These are phyloP conservation scores for Claviceps sp. DNA, from an alignment of 2,329 filamentous ascomycete genomes.

Conservation along the genomic window DNA sequence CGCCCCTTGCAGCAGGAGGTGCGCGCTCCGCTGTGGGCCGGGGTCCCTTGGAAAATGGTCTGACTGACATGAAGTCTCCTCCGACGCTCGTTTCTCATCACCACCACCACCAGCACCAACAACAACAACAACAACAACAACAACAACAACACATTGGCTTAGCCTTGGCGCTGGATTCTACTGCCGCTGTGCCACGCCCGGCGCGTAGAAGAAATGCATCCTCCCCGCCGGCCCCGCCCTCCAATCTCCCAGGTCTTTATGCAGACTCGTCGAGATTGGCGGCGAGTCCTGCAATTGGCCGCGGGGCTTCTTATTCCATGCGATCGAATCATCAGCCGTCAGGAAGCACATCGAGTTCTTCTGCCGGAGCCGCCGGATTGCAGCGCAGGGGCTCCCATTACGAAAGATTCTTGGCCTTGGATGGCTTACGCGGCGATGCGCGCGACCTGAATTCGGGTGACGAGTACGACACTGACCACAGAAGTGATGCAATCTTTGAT, in stretches of 20 bases:
- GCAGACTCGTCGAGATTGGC: conserved; percentile 36
- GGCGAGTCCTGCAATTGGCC: conserved; percentile 30
- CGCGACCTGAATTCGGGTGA: conserved; percentile 54
- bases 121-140: too few relatives aligned
- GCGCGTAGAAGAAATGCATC: conserved; percentile 32
- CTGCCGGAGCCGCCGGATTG: conserved; percentile 24
- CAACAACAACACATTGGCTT: neutral
- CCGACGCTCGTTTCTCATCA: conserved; percentile 3
- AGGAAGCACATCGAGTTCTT: conserved; percentile 28
- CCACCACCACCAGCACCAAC: neutral
- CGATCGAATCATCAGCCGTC: conserved; percentile 28
- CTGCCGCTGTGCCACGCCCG: conserved; percentile 11
- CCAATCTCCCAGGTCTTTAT: conserved; percentile 38
- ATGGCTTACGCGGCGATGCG: conserved; percentile 56
- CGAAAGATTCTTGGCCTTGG: conserved; percentile 42
- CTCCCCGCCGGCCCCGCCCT: conserved; percentile 42
- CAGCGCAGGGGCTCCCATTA: conserved; percentile 20
- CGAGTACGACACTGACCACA: conserved; percentile 66
- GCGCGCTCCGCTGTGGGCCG: conserved; percentile 16
- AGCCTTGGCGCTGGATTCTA: conserved; percentile 8
- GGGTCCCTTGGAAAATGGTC: conserved; percentile 9
- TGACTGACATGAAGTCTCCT: neutral
- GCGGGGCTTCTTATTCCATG: conserved; percentile 22
- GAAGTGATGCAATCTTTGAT: conserved; percentile 66
- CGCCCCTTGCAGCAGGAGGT: conserved; percentile 25